Percentiles rank a stretch among this genome's conserved stretches.
phyloP scores from a whole-genome alignment of 2,329 filamentous ascomycete species.

The Xylaria sp. region DNA sequence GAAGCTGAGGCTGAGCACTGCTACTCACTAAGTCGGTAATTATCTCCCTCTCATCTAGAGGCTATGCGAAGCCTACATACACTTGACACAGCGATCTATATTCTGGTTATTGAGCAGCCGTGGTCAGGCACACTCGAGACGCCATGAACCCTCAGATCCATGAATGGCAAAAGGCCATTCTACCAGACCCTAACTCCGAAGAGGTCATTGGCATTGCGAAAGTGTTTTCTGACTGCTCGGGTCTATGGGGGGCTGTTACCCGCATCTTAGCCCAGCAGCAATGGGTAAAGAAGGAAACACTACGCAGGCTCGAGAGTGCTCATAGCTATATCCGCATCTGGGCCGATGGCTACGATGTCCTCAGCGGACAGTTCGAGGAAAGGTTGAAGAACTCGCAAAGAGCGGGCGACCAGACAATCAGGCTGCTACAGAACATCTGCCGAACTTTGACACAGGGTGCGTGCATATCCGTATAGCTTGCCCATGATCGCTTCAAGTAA shows the following conservation, averaged over 20 bases:
- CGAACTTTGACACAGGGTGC: constrained; percentile 29
- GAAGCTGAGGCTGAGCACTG: constrained; percentile 3
- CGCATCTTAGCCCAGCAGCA: background rate
- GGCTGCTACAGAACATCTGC: constrained; percentile 31
- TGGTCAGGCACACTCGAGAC: background rate
- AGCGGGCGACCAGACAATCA: constrained; percentile 25
- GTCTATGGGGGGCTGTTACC: constrained; percentile 21
- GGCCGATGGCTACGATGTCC: constrained; percentile 35
- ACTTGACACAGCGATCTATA: background rate
- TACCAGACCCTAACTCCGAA: background rate
- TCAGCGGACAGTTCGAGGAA: constrained; percentile 25
- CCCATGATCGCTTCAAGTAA: background rate
- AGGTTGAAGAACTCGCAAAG: constrained; percentile 33
- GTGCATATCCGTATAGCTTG: background rate
- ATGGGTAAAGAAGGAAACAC: background rate
- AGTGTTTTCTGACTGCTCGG: constrained; percentile 26
- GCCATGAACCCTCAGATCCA: background rate
- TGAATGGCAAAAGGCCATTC: constrained; percentile 6
- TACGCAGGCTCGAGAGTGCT: constrained; percentile 31
- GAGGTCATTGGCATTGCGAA: background rate
- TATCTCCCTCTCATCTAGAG: background rate
- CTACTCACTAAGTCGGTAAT: background rate
- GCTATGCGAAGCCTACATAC: background rate
- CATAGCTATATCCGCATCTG: constrained; percentile 33
- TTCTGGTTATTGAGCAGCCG: background rate